Evolutionary conservation across 1,284 basidiomycete genomes (phyloP).

Genomic region (Moniliophthora roreri): DNA sequence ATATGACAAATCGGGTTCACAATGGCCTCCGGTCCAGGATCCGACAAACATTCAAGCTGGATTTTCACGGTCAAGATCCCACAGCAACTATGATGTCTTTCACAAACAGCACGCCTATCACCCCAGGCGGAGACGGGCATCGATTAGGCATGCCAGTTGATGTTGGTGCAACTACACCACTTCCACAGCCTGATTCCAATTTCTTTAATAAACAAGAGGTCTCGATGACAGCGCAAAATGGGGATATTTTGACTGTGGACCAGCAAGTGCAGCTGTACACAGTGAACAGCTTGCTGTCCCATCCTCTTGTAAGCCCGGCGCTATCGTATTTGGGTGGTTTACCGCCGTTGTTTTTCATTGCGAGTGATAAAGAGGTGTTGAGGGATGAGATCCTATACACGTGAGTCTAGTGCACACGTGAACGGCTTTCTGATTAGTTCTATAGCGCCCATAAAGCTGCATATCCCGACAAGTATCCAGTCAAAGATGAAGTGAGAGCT

Average conservation of each 20-base stretch:
- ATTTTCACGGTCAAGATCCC: conserved; percentile 21
- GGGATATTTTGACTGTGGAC: conserved; percentile 55
- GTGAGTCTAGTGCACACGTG: conserved; percentile 42
- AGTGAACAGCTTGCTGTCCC: conserved; percentile 79
- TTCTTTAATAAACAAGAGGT: conserved; percentile 26
- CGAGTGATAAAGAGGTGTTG: conserved; percentile 89
- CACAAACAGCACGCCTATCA: conserved; percentile 20
- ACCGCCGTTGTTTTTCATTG: conserved; percentile 85
- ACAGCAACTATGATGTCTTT: conserved; percentile 25
- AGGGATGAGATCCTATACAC: conserved; percentile 90
- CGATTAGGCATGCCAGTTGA: conserved; percentile 31
- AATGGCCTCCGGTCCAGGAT: conserved; percentile 62
- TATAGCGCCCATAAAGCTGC: conserved; percentile 90
- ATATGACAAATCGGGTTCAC: conserved; percentile 65
- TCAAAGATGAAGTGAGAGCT: conserved; percentile 57
- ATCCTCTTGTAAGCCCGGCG: conserved; percentile 86
- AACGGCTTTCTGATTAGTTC: background rate
- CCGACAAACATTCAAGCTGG: conserved; percentile 49
- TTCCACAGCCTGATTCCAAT: conserved; percentile 28
- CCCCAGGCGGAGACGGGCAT: conserved; percentile 1
- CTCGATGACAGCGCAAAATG: conserved; percentile 38
- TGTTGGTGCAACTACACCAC: conserved; percentile 45
- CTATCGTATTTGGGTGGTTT: conserved; percentile 88
- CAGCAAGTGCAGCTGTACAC: conserved; percentile 90
- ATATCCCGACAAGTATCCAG: conserved; percentile 73